Base-by-base conservation (phyloP, 495 filamentous ascomycete genomes). In the Xylaria castorea region DNA sequence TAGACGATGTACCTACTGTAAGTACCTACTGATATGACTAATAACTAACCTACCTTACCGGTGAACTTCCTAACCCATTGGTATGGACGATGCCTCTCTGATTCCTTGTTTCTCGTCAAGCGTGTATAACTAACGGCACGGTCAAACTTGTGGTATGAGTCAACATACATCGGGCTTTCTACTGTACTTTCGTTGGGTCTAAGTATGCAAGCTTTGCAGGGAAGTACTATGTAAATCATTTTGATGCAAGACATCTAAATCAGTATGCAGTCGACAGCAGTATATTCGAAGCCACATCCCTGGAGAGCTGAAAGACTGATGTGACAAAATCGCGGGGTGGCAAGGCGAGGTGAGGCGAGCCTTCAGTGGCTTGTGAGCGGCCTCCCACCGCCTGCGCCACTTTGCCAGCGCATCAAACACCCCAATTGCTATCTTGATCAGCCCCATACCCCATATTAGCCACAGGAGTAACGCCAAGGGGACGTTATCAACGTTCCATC, bases 291-390 rank as follows among this genome's bases (percentile, higher is more conserved):
- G 18, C 8, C 46, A 55, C 34, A 69, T 71, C 69, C 69, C 60
- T 71, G 69, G 3, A 18, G 36, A 65, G 69, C 69, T 71, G 69
- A 71, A 71, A 53, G 68, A 63, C 34, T 5, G 44, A 22, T 1
- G 34, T n/a, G 27, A 27, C 27, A 36, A 51, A 36, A 67, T 67
- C 48, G 65, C 58, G 46, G 38, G 58, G 68, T 51, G 66, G 66
- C 44, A 50, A 50, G 60, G 36, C 61, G 46, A 65, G 69, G 48
- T 25, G 36, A 57, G 48, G 60, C 48, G 60, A 64, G 34, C 36
- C 58, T 55, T n/a, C 20, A 51, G 60, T 71, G 58, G 69, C 69
- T 71, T 36, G 69, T 46, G 60, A 71, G 69, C 69, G 69, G 69
- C 69, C 69, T 71, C 69, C 69, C 32, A 57, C 27, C 38, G 48